Evolutionary conservation across 2,329 filamentous ascomycete genomes (phyloP), one percentile per base, ranked within the genome.

Genomic region (Exophiala calicioides): DNA sequence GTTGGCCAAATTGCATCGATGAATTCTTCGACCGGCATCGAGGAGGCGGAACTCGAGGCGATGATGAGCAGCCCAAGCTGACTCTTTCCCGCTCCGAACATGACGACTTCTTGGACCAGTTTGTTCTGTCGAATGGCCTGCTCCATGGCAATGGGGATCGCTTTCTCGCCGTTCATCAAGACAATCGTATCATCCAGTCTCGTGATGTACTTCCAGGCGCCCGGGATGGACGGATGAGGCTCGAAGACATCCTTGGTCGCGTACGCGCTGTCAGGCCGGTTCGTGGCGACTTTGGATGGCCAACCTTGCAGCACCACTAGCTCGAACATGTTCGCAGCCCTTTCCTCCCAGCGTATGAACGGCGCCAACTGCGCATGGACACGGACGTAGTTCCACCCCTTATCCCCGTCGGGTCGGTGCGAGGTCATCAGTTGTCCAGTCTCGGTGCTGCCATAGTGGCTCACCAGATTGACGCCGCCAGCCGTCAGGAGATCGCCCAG

Each of bases 401-500:
- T 74, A 60, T 84, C 81, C 1, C 65, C 72, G 2, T 61, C 59
- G 0, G 73, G 68, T 7, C 81, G 68, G 53, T 77, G 74, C 0
- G 79, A 81, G 1, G 78, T 82, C 77, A 82, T 82, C 10, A 84
- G 62, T 56, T 80, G 75, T 4, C 80, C 80, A 1, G 75, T 78
- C 59, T 85, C 81, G 0, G 81, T 84, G 2, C 73, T 77, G 61
- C 19, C 38, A 44, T 81, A 83, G 48, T 81, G 76, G 9, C 70
- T 71, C 3, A 77, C 70, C 1, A 84, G 63, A 38, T 80, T 73
- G 0, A 84, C 76, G 0, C 78, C 79, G 2, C 71, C 66, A 0
- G 68, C 62, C 0, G 79, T 75, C 0, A 84, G 61, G 2, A 65
- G 55, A 52, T 83, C 72, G 0, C 81, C 81, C 2, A 84, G 65